Conservation (phyloP, 192 early-diverging fungal species). For the Neocallimastix lanati region DNA sequence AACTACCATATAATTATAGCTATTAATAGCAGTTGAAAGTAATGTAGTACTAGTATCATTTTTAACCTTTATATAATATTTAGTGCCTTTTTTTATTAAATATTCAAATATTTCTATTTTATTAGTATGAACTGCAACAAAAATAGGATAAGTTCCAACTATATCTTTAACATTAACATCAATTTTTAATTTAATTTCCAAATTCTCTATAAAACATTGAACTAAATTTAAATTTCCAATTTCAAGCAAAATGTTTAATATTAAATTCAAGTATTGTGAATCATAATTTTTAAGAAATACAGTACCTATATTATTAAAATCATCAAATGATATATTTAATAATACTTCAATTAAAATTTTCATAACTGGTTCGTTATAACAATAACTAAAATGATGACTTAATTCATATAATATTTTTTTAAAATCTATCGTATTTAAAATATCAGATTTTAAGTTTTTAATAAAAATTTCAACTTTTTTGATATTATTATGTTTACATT, state of each 20-base stretch:
- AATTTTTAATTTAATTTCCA: background rate
- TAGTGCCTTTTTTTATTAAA: background rate
- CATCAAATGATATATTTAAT: background rate
- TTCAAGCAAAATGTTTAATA: background rate
- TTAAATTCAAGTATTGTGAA: background rate
- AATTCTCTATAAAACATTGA: background rate
- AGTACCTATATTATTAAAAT: no score
- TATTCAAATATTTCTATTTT: background rate
- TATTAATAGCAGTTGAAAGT: background rate
- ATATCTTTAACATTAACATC: background rate
- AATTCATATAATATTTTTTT: background rate
- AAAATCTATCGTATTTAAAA: background rate
- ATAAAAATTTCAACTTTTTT: background rate
- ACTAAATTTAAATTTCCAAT: background rate
- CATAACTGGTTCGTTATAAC: background rate
- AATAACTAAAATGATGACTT: background rate
- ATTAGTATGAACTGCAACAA: background rate
- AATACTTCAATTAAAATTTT: background rate
- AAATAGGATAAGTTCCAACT: background rate
- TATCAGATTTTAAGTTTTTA: background rate
- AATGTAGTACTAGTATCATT: background rate
- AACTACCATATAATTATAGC: background rate
- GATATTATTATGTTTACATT: background rate
- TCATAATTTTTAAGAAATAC: background rate
- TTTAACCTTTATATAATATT: background rate